Base-by-base conservation (phyloP, 2,329 filamentous ascomycete species). In the Botryosphaeria dothidea region DNA sequence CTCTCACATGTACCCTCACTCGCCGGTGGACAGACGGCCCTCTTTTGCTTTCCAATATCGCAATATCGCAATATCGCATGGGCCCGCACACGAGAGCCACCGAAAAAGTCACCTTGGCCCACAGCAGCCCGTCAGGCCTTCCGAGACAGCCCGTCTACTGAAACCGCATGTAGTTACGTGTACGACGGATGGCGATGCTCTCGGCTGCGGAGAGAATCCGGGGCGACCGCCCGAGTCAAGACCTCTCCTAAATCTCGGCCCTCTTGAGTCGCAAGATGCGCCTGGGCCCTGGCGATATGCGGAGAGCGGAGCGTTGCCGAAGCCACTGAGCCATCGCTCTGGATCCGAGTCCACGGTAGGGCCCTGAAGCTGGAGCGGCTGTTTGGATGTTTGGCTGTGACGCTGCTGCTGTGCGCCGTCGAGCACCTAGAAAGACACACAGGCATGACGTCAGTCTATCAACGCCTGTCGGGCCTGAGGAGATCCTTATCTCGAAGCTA, bases 61-160 rank as follows among this genome's bases (percentile, higher is more conserved):
- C 21, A n/a, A n/a, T n/a, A n/a, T n/a, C n/a, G 31, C 31, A 34
- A 11, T 34, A 34, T 34, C 13, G n/a, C 19, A n/a, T 27, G 6
- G 19, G 31, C 31, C 13, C 2, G 23, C 52, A 27, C 23, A 43
- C 23, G 52, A 43, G 27, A 43, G 52, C 52, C 36, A 60, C 56
- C 38, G 56, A 60, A 29, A 57, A 58, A n/a, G 36, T 31, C 36
- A 29, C 52, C 52, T 57, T 57, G 52, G 21, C 25, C 54, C 54
- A 46, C 54, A 3, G n/a, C 38, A 8, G 11, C 41, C n/a, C 43
- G 38, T 60, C 41, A 60, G 41, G 41, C 56, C 31, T 15, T 15
- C 52, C 52, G 36, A 57, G 54, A 17, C 54, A 34, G 17, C 9
- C 27, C 49, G 36, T 29, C 54, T 58, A 11, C 41, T 46, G 25